These are phyloP conservation scores for Colletotrichum destructivum DNA, from an alignment of 2,329 filamentous ascomycete species.

Conservation along the genomic window DNA sequence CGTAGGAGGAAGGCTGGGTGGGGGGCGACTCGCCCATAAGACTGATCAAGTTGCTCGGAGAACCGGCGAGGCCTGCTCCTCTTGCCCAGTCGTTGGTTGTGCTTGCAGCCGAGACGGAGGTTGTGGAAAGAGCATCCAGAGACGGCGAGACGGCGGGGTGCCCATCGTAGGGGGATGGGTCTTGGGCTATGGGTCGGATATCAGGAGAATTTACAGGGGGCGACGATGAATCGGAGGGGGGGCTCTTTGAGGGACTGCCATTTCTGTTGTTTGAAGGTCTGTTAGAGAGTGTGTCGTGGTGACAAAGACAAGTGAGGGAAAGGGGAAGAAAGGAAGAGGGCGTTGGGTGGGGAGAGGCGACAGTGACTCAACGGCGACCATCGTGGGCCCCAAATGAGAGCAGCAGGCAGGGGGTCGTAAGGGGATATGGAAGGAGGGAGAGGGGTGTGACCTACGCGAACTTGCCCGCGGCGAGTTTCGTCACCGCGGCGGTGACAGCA, in stretches of 20 bases:
- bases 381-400: constrained; percentile 24
- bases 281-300: constrained; percentile 30
- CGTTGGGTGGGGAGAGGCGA: constrained; percentile 23
- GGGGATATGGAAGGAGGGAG: constrained; percentile 18
- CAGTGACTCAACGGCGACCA: constrained; percentile 49
- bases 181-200: constrained; percentile 56
- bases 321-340: constrained; percentile 20
- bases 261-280: constrained; percentile 45
- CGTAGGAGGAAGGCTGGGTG: constrained; percentile 67
- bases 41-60: constrained; percentile 68
- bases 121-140: constrained; percentile 64
- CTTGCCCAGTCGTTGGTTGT: constrained; percentile 63
- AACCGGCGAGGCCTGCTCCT: constrained; percentile 59
- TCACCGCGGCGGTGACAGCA: constrained; percentile 68
- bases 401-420: background rate
- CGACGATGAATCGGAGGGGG: constrained; percentile 51
- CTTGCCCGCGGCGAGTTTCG: constrained; percentile 66
- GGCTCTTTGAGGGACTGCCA: constrained; percentile 52
- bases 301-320: constrained; percentile 44
- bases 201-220: constrained; percentile 63
- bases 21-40: constrained; percentile 68
- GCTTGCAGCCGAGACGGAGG: constrained; percentile 64
- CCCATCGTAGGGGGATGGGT: constrained; percentile 57
- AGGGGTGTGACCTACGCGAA: constrained; percentile 60
- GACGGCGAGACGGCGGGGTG: constrained; percentile 61